Evolutionary conservation across 1,139 yeast genomes (phyloP), one percentile per base, ranked within the genome.

Genomic region (Lodderomyces elongisporus): DNA sequence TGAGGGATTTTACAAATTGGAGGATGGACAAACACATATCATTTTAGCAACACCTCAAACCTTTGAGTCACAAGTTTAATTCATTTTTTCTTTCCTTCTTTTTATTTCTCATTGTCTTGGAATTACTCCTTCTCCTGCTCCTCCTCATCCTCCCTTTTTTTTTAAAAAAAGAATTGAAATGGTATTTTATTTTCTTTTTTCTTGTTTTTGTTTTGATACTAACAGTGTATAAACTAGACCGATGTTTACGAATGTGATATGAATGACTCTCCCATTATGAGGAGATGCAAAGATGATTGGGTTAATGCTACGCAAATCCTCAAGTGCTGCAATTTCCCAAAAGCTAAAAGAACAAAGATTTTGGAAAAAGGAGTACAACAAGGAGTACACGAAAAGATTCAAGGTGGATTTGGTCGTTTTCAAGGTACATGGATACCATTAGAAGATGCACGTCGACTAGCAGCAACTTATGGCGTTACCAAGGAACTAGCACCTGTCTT

Each of bases 361-460:
- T 70, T 89, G 47, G 97, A 91, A 52, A 80, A 84, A 49, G 96
- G 93, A 41, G 94, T 89, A 14, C 94, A 87, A 47, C 79, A 77
- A 34, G 94, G 94, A 2, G 61, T 68, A 10, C 96, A 87, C 56
- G 96, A 89, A 51, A 89, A 89, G 56, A 88, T 91, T 17, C 97
- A 91, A 57, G 98, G 97, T 44, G 97, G 97, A 2, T 89, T 88
- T 48, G 97, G 97, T 31, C 81, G 91, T 52, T 91, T 88, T 58
- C 97, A 91, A 57, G 98, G 98, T 14, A 89, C 97, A 2, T 91
- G 97, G 96, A 93, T 89, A 5, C 97, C 97, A 0, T 58, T 88
- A 28, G 57, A 65, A 12, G 74, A 70, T 32, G 83, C 83, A 6
- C 73, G 66, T 37, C 56, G 66, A 28, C 57, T 77, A 45, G 80